A percentile compares a stretch with the other conserved stretches of the same genome.
phyloP scores from a whole-genome alignment of 2,329 filamentous ascomycete species.

The Verruconis gallopava region DNA sequence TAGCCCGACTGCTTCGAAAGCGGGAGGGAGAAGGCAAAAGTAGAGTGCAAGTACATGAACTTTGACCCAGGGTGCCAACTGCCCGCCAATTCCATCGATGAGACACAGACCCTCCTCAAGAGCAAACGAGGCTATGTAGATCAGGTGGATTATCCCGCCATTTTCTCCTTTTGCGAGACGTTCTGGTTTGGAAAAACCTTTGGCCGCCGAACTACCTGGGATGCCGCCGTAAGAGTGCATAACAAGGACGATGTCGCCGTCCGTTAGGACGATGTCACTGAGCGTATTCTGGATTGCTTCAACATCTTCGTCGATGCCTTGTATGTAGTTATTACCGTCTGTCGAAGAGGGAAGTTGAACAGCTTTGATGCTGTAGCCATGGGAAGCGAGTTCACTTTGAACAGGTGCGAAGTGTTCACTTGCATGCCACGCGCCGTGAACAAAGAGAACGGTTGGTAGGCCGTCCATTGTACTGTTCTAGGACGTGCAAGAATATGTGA shows the following conservation, averaged over 20 bases:
- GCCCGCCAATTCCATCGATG: neutral
- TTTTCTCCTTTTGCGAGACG: constrained; percentile 17
- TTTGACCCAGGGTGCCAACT: neutral
- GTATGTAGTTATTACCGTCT: neutral
- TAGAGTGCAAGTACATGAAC: neutral
- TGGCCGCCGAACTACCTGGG: constrained; percentile 18
- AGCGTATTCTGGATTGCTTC: constrained; percentile 3
- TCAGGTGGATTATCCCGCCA: constrained; percentile 20
- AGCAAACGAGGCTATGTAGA: constrained; percentile 12
- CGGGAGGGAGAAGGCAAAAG: neutral
- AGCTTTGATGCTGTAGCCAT: neutral
- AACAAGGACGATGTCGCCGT: constrained; percentile 21
- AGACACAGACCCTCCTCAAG: neutral
- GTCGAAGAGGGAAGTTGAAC: constrained; percentile 1
- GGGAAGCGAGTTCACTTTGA: neutral
- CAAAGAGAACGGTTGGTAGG: constrained; percentile 6
- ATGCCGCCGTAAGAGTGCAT: constrained; percentile 27
- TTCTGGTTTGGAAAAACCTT: constrained; percentile 19
- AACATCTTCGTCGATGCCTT: constrained; percentile 2
- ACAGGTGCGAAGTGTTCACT: neutral
- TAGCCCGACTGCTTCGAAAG: too few relatives aligned
- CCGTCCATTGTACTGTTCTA: too few relatives aligned
- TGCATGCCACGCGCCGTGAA: constrained; percentile 7
- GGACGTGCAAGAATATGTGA: too few relatives aligned
- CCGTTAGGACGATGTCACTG: constrained; percentile 14